Evolutionary conservation across 176 grass and related monocot genomes (phyloP).

Genomic region (Lolium rigidum): DNA sequence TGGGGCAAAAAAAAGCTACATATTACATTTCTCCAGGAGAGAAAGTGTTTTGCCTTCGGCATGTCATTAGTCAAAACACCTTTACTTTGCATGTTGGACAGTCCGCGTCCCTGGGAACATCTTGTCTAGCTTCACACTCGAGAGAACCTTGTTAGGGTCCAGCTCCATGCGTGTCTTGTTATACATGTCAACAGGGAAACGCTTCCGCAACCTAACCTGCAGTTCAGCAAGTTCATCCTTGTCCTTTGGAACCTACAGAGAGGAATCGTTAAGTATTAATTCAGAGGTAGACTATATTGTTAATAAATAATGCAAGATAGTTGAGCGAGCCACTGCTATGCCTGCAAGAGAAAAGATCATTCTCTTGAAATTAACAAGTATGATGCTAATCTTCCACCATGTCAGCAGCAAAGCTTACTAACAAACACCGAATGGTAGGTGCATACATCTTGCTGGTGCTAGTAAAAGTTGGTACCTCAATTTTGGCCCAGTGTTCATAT

Average conservation of each 20-base stretch:
- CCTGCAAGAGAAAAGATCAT: background rate
- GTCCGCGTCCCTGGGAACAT: conserved; percentile 58
- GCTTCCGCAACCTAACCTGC: conserved; percentile 69
- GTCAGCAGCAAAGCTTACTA: background rate
- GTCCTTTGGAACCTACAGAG: conserved; percentile 80
- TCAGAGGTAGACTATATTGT: background rate
- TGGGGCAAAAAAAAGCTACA: background rate
- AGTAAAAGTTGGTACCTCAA: conserved; percentile 67
- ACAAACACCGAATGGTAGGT: conserved; percentile 13
- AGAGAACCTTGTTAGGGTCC: conserved; percentile 78
- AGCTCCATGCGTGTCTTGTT: conserved; percentile 78
- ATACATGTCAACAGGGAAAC: conserved; percentile 77
- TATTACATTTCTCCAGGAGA: background rate
- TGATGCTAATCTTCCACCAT: conserved; percentile 16
- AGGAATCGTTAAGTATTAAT: conserved; percentile 14
- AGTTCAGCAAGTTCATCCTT: conserved; percentile 77
- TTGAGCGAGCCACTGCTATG: background rate
- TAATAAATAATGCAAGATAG: background rate
- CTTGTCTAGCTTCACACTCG: conserved; percentile 79
- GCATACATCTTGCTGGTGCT: background rate
- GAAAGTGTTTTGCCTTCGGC: conserved; percentile 2
- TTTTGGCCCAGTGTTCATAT: conserved; percentile 97
- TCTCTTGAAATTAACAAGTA: conserved; percentile 12
- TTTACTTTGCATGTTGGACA: conserved; percentile 51
- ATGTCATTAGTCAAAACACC: conserved; percentile 5